Percentiles rank a stretch among this genome's conserved stretches.
Conservation (phyloP, 2,329 filamentous ascomycete genomes). For the Basipetospora chlamydospora region DNA sequence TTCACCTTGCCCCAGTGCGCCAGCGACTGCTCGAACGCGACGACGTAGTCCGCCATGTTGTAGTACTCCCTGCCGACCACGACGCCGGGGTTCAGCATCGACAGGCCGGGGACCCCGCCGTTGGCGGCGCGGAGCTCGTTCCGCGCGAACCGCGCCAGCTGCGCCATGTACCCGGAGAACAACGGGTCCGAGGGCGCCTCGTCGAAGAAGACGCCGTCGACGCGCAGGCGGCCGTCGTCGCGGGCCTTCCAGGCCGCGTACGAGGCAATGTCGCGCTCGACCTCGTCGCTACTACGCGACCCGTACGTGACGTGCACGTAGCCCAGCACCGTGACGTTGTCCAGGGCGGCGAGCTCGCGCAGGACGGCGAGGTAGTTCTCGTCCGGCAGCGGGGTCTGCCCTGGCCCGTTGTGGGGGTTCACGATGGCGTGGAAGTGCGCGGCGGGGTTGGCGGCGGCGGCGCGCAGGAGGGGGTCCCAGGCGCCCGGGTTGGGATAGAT, state of each 20-base stretch:
- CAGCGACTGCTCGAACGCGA: constrained; percentile 24
- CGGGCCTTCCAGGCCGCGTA: constrained; percentile 26
- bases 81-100: constrained; percentile 30
- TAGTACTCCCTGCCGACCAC: constrained; percentile 25
- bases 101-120: constrained; percentile 6
- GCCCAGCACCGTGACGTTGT: constrained; percentile 16
- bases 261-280: constrained; percentile 23
- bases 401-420: constrained; percentile 18
- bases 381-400: constrained; percentile 13
- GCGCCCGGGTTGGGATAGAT: constrained; percentile 16
- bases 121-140: constrained; percentile 6
- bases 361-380: constrained; percentile 15
- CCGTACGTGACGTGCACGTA: constrained; percentile 19
- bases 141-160: constrained; percentile 12
- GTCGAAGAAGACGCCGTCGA: constrained; percentile 34
- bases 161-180: constrained; percentile 12
- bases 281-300: constrained; percentile 8
- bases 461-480: constrained; percentile 16
- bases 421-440: constrained; percentile 16
- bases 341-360: constrained; percentile 9
- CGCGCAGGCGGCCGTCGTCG: constrained; percentile 14
- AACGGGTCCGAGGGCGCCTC: constrained; percentile 22
- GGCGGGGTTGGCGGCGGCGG: constrained; percentile 11
- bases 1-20: constrained; percentile 8
- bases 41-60: constrained; percentile 24